Base-by-base conservation (phyloP, 2,329 filamentous ascomycete genomes). In the Ascocoryne sarcoides region DNA sequence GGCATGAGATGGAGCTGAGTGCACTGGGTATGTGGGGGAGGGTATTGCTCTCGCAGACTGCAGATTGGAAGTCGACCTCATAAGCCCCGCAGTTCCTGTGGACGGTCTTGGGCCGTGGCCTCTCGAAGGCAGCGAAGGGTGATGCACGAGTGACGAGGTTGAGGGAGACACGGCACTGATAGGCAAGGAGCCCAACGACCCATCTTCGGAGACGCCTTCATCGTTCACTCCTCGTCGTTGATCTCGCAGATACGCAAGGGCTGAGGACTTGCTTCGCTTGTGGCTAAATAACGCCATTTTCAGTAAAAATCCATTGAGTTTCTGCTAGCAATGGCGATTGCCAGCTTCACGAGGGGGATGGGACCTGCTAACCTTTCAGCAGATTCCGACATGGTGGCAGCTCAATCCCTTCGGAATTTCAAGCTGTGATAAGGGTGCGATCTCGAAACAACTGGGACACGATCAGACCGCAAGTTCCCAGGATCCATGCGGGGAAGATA, bases 221-320 rank as follows among this genome's bases (percentile, higher is more conserved):
- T 57, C 55, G 12, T 55, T 50, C 34, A 49, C 55, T 19, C 40
- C 64, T 36, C 62, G 57, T 46, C 65, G 70, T 46, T 70, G 69
- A 12, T 26, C 12, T 50, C 70, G 66, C 36, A 76, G 62, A 16
- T 76, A 59, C 23, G 72, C 69, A 45, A 73, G 66, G 34, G 73
- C 69, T 44, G 75, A 62, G 42, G 75, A 62, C 54, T 70, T 73
- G 44, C 66, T 70, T 47, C 72, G 70, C 60, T 73, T 75, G 44
- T 61, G 58, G 42, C 54, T 59, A 26, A 12, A 26, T 26, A 26
- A 26, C 23, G 23, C 23, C 23, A 26, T 26, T 26, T 26, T 12
- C 7, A 12, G 7, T 7, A 26, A 26, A 26, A 26, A 7, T 26
- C 7, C 23, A 7, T 12, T 7, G 23, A 26, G 12, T 12, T 26